Evolutionary conservation across 2,329 filamentous ascomycete species (phyloP).

Genomic region (Xylariaceae sp.): DNA sequence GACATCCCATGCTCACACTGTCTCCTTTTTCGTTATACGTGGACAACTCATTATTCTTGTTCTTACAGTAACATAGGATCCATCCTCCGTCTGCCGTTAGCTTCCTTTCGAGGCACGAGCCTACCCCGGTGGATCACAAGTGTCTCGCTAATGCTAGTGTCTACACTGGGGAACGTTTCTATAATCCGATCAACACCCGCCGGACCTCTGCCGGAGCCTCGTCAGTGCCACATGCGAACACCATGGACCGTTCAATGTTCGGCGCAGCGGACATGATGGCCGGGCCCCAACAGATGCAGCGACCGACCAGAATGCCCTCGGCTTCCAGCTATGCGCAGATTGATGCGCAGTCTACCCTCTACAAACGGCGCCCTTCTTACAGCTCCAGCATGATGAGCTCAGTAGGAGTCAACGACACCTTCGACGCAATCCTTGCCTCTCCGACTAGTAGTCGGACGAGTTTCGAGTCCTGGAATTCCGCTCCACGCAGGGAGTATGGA

Average conservation of each 20-base stretch:
- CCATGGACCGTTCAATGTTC: slow-evolving; percentile 19
- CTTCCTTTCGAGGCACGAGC: slow-evolving; percentile 21
- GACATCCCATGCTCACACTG: too few species aligned
- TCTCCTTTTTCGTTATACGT: too few species aligned
- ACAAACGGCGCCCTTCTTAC: slow-evolving; percentile 27
- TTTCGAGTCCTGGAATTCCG: slow-evolving; percentile 40
- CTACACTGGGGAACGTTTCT: slow-evolving; percentile 9
- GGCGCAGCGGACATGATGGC: slow-evolving; percentile 14
- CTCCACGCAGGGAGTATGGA: slow-evolving; percentile 27
- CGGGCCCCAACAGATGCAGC: slow-evolving; percentile 20
- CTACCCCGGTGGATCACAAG: slow-evolving; percentile 20
- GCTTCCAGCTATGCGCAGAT: slow-evolving; percentile 31
- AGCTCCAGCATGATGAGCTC: slow-evolving; percentile 28
- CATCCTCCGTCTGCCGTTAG: slow-evolving; percentile 23
- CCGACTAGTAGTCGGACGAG: slow-evolving; percentile 38
- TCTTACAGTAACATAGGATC: slow-evolving; percentile 24
- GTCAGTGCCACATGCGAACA: slow-evolving; percentile 15
- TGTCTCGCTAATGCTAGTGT: neutral
- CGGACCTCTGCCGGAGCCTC: slow-evolving; percentile 18
- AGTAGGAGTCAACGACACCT: slow-evolving; percentile 26
- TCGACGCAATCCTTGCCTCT: slow-evolving; percentile 30
- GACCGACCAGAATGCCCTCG: slow-evolving; percentile 18
- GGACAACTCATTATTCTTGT: too few species aligned
- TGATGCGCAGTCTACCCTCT: slow-evolving; percentile 25
- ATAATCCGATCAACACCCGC: slow-evolving; percentile 17